Percentiles rank a stretch among this genome's conserved stretches.
These are phyloP conservation scores for Coniosporium tulheliwenetii DNA, from an alignment of 2,329 filamentous ascomycete species.

Conservation along the genomic window DNA sequence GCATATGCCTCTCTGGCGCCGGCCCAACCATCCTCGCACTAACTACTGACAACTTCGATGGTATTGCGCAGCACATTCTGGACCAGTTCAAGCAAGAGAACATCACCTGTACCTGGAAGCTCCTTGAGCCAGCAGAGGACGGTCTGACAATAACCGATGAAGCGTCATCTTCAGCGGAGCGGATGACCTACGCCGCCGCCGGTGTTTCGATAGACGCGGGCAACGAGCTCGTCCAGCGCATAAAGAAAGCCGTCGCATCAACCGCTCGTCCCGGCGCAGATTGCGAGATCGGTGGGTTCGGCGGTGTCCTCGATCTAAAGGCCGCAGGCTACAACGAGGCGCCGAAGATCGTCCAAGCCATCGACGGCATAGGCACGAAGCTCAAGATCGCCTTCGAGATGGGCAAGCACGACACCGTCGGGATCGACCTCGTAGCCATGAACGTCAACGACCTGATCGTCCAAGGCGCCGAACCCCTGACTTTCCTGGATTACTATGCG, in stretches of 20 bases:
- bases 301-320: slow-evolving; percentile 67
- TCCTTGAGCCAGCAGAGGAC: slow-evolving; percentile 77
- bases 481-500: slow-evolving; percentile 97
- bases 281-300: slow-evolving; percentile 89
- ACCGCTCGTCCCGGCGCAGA: slow-evolving; percentile 78
- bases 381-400: slow-evolving; percentile 88
- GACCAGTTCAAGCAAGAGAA: slow-evolving; percentile 53
- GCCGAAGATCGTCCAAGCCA: slow-evolving; percentile 80
- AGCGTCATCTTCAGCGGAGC: slow-evolving; percentile 7
- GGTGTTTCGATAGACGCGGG: slow-evolving; percentile 91
- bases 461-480: slow-evolving; percentile 84
- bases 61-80: slow-evolving; percentile 70
- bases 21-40: slow-evolving; percentile 90
- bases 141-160: slow-evolving; percentile 25
- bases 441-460: slow-evolving; percentile 97
- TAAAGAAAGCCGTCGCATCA: slow-evolving; percentile 77
- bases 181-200: slow-evolving; percentile 76
- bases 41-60: slow-evolving; percentile 76
- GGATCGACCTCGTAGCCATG: slow-evolving; percentile 95
- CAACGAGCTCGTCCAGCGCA: slow-evolving; percentile 80
- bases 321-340: slow-evolving; percentile 53
- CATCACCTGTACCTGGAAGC: slow-evolving; percentile 71
- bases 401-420: slow-evolving; percentile 83
- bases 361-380: slow-evolving; percentile 94
- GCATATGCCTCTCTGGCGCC: slow-evolving; percentile 87